Conservation (phyloP, 2,329 filamentous ascomycete genomes). For the Aplosporella prunicola region DNA sequence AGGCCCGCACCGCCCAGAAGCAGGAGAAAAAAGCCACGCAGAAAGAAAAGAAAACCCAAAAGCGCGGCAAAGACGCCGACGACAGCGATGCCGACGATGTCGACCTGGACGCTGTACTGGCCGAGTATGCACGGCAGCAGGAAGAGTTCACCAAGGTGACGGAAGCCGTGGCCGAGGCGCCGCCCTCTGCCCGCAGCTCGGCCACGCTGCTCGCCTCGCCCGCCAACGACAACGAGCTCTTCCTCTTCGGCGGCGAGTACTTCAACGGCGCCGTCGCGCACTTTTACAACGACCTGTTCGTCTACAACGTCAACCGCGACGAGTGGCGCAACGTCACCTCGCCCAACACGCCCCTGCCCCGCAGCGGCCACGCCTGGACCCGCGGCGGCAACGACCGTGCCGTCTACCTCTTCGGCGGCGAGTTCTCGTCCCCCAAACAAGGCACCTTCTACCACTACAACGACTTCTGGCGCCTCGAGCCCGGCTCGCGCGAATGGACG, state of each 20-base stretch:
- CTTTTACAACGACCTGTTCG: constrained; percentile 58
- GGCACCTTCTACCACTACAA: constrained; percentile 99
- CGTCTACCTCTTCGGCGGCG: constrained; percentile 88
- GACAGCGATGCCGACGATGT: constrained; percentile 88
- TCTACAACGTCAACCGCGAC: constrained; percentile 70
- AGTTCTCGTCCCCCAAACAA: constrained; percentile 94
- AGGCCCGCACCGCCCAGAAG: constrained; percentile 55
- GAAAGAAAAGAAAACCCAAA: constrained; percentile 71
- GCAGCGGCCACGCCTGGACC: constrained; percentile 92
- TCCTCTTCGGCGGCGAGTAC: constrained; percentile 91
- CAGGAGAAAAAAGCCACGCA: constrained; percentile 71
- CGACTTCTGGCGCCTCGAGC: constrained; percentile 92
- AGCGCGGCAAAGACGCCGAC: constrained; percentile 56
- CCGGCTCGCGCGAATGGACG: constrained; percentile 77
- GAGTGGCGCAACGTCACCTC: constrained; percentile 87
- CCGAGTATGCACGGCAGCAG: constrained; percentile 83
- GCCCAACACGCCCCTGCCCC: constrained; percentile 81
- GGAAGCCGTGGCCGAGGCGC: constrained; percentile 60
- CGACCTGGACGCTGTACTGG: constrained; percentile 85
- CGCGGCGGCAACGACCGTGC: constrained; percentile 75
- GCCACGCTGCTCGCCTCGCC: constrained; percentile 78
- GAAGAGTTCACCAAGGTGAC: constrained; percentile 92
- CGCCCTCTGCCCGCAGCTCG: constrained; percentile 70
- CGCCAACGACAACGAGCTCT: constrained; percentile 74
- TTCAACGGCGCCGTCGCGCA: constrained; percentile 81